Conservation (phyloP, 148 eudicot genomes). For the Chenopodium berlandieri region DNA sequence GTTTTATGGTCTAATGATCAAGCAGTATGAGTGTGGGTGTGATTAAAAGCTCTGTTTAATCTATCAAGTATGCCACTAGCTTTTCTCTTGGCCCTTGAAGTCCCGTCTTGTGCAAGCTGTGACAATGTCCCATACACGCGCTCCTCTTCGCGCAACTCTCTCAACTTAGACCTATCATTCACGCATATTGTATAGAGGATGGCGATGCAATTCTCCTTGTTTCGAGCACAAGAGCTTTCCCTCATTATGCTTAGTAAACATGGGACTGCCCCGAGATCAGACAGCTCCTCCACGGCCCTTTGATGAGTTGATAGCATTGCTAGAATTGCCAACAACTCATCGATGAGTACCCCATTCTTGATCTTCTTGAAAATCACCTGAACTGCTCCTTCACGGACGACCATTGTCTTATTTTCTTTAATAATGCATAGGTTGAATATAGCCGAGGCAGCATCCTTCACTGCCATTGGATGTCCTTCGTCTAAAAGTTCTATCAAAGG, state of each 20-base stretch:
- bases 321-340: slow-evolving; percentile 76
- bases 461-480: slow-evolving; percentile 63
- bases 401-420: slow-evolving; percentile 80
- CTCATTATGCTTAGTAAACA: slow-evolving; percentile 58
- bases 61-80: slow-evolving; percentile 81
- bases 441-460: slow-evolving; percentile 92
- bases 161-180: slow-evolving; percentile 62
- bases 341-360: slow-evolving; percentile 44
- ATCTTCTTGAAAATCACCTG: slow-evolving; percentile 67
- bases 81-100: slow-evolving; percentile 93
- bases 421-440: slow-evolving; percentile 77
- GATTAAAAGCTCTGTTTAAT: slow-evolving; percentile 53
- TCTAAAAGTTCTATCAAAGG: slow-evolving; percentile 72
- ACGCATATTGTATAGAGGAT: slow-evolving; percentile 61
- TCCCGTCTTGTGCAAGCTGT: slow-evolving; percentile 69
- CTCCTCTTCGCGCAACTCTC: slow-evolving; percentile 82
- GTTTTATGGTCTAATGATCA: slow-evolving; percentile 18
- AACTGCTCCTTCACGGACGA: slow-evolving; percentile 79
- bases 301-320: slow-evolving; percentile 83
- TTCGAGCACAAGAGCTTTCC: slow-evolving; percentile 66
- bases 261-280: slow-evolving; percentile 60
- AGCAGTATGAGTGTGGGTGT: slow-evolving; percentile 65
- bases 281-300: slow-evolving; percentile 69
- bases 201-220: slow-evolving; percentile 81
- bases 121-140: slow-evolving; percentile 55